Evolutionary conservation across 2,329 filamentous ascomycete species (phyloP).

Genomic region (Dactylonectria macrodidyma): DNA sequence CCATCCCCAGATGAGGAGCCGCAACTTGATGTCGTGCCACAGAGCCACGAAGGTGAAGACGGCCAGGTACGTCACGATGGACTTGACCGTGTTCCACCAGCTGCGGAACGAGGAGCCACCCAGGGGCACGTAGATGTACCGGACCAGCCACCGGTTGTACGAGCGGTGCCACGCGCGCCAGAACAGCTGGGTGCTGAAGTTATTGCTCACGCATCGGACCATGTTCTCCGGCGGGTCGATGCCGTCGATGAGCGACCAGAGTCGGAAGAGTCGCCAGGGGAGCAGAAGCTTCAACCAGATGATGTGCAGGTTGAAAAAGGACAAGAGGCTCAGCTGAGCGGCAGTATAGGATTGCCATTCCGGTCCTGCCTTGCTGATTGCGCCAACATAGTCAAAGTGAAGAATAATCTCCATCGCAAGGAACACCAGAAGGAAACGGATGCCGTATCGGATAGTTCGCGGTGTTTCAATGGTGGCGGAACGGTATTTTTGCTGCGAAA

Average conservation of each 20-base stretch:
- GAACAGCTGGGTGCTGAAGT: conserved; percentile 91
- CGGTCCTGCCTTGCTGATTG: conserved; percentile 86
- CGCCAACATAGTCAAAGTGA: conserved; percentile 94
- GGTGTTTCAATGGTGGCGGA: conserved; percentile 77
- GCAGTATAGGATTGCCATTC: conserved; percentile 89
- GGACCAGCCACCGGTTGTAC: conserved; percentile 94
- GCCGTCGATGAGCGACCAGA: conserved; percentile 93
- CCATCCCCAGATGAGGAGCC: conserved; percentile 96
- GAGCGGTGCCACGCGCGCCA: conserved; percentile 97
- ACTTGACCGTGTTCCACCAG: conserved; percentile 65
- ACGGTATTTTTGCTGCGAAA: conserved; percentile 85
- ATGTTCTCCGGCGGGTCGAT: conserved; percentile 98
- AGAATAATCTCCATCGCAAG: conserved; percentile 92
- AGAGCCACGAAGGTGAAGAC: conserved; percentile 98
- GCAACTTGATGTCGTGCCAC: conserved; percentile 97
- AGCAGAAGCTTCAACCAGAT: conserved; percentile 98
- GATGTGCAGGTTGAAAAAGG: conserved; percentile 95
- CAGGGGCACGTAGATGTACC: conserved; percentile 94
- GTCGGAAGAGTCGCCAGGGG: conserved; percentile 97
- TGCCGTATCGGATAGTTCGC: conserved; percentile 84
- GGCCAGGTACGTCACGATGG: conserved; percentile 81
- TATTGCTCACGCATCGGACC: conserved; percentile 95
- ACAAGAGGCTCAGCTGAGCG: conserved; percentile 89
- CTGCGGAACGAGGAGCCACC: conserved; percentile 75
- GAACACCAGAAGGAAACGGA: conserved; percentile 85